Conservation (phyloP, 768 basidiomycete genomes). For the Termitomyces sp. region DNA sequence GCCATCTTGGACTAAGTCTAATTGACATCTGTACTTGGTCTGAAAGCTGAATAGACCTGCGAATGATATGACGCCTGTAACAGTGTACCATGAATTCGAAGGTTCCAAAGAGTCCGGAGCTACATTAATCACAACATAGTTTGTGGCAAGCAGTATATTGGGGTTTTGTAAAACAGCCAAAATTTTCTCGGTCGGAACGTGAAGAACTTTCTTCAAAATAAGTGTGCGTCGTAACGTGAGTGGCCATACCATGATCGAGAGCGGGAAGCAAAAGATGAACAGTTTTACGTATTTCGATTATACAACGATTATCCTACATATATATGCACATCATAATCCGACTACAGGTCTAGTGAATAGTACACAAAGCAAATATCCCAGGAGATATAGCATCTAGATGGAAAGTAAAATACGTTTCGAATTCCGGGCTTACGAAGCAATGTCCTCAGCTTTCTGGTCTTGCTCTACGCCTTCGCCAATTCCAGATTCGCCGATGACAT, state of each 20-base stretch:
- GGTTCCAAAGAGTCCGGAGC: slow-evolving; percentile 20
- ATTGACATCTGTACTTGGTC: slow-evolving; percentile 21
- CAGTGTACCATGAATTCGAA: slow-evolving; percentile 16
- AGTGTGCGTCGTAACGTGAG: slow-evolving; percentile 24
- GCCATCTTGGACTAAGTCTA: slow-evolving; percentile 18
- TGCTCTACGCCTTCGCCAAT: slow-evolving; percentile 41
- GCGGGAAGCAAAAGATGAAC: not conserved
- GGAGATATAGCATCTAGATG: slow-evolving; percentile 9
- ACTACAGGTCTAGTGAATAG: slow-evolving; percentile 3
- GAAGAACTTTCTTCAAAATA: slow-evolving; percentile 17
- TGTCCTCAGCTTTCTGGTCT: slow-evolving; percentile 10
- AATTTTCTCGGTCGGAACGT: slow-evolving; percentile 16
- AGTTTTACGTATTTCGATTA: not conserved
- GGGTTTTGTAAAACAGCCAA: slow-evolving; percentile 29
- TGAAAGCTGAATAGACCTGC: slow-evolving; percentile 18
- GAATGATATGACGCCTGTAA: slow-evolving; percentile 24
- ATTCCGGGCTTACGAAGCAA: slow-evolving; percentile 3
- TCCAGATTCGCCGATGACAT: slow-evolving; percentile 65
- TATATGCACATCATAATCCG: not conserved
- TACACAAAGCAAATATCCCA: slow-evolving; percentile 11
- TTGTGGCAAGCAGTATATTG: slow-evolving; percentile 19
- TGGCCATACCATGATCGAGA: slow-evolving; percentile 22
- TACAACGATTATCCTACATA: slow-evolving; percentile 7
- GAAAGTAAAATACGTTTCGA: not conserved
- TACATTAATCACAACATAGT: slow-evolving; percentile 23